Conservation (phyloP, 306 rosid species). For the Comarum palustre region DNA sequence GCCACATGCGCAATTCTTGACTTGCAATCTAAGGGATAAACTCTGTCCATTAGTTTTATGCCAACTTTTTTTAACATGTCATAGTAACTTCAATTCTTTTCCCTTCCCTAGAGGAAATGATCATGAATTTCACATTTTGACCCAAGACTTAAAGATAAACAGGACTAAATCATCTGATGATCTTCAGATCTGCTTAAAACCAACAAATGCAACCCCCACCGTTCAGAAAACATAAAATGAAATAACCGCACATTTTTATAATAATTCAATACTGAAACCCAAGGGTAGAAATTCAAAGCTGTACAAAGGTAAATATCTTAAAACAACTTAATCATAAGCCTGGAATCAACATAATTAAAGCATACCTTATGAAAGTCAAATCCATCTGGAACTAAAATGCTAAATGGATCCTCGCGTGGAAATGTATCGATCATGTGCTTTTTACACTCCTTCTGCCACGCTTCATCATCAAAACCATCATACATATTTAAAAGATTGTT, state of each 20-base stretch:
- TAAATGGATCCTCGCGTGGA: conserved; percentile 91
- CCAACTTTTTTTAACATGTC: neutral
- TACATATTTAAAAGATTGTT: conserved; percentile 82
- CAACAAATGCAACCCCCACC: neutral
- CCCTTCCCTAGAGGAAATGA: neutral
- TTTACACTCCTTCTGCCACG: conserved; percentile 79
- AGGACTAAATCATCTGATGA: neutral
- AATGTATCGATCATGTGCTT: conserved; percentile 64
- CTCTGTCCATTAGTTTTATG: neutral
- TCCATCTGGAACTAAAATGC: conserved; percentile 85
- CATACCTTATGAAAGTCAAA: conserved; percentile 81
- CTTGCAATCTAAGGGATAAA: too few species aligned
- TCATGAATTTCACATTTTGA: neutral
- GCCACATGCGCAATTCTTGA: too few species aligned
- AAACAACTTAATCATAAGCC: neutral
- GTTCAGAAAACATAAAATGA: neutral
- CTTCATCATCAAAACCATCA: conserved; percentile 62
- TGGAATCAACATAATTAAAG: conserved; percentile 6
- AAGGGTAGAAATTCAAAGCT: neutral
- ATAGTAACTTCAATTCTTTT: neutral
- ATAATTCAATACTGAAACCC: neutral
- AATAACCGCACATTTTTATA: neutral
- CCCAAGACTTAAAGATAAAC: neutral
- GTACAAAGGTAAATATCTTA: neutral
- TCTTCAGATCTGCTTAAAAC: neutral